Conservation (phyloP, 164 flowering plant species). For the Amborella trichopoda region DNA sequence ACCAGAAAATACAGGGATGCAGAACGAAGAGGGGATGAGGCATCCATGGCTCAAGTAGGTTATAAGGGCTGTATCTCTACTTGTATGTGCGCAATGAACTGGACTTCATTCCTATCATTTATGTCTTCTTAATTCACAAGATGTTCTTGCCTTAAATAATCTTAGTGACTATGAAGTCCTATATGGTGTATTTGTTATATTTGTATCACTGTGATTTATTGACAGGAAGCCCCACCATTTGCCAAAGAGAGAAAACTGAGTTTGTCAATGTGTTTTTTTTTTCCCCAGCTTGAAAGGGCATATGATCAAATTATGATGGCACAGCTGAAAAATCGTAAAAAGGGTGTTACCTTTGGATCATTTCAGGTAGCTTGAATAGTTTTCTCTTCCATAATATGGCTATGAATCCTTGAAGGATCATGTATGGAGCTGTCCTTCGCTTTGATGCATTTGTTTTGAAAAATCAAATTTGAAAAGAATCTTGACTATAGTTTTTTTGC, state of each 20-base stretch:
- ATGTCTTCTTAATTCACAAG: neutral
- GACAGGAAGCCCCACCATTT: too few species aligned
- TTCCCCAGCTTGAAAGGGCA: conserved; percentile 73
- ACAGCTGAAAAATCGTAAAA: conserved; percentile 67
- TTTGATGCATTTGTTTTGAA: too few species aligned
- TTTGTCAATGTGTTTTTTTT: neutral
- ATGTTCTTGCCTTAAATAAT: neutral
- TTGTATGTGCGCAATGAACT: neutral
- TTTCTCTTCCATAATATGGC: conserved; percentile 1
- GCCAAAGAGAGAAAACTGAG: too few species aligned
- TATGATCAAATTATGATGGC: conserved; percentile 93
- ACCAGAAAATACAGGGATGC: conserved; percentile 70
- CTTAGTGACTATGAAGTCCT: too few species aligned
- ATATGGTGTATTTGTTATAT: too few species aligned
- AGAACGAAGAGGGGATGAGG: conserved; percentile 77
- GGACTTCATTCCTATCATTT: neutral
- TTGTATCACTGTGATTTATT: too few species aligned
- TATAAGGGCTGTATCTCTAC: neutral
- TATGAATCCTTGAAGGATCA: too few species aligned
- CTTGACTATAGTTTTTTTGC: too few species aligned
- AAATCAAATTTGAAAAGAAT: too few species aligned
- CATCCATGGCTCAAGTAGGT: conserved; percentile 45
- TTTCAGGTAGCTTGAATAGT: conserved; percentile 42
- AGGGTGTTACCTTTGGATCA: conserved; percentile 77
- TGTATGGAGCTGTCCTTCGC: too few species aligned